Evolutionary conservation across 768 basidiomycete genomes (phyloP).

Genomic region (Calocybe gangraenosa): DNA sequence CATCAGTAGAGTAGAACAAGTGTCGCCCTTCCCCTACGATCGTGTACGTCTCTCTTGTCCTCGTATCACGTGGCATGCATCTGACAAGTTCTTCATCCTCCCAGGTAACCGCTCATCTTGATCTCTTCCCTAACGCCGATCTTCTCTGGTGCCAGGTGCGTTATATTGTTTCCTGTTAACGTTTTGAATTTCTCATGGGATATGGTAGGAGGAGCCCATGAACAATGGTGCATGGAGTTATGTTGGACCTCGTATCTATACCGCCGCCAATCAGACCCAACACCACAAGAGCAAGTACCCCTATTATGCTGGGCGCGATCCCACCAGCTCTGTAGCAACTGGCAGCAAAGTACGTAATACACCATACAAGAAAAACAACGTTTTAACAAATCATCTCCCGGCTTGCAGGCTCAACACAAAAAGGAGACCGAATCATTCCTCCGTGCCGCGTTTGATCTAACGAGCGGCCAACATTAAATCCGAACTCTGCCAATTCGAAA

Average conservation of each 20-base stretch:
- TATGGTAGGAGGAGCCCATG: conserved; percentile 78
- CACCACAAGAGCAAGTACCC: conserved; percentile 92
- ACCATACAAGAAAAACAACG: too few relatives aligned
- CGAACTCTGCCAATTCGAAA: too few relatives aligned
- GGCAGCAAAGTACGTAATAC: conserved; percentile 72
- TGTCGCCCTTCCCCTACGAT: conserved; percentile 98
- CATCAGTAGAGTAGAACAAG: conserved; percentile 91
- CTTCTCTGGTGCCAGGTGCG: conserved; percentile 86
- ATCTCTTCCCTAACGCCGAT: conserved; percentile 94
- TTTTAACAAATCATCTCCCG: conserved; percentile 16
- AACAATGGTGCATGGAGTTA: conserved; percentile 99
- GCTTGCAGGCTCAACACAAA: conserved; percentile 84
- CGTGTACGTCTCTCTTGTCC: conserved; percentile 45
- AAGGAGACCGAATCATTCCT: conserved; percentile 83
- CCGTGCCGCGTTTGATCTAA: conserved; percentile 49
- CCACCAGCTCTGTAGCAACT: conserved; percentile 88
- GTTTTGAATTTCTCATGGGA: conserved; percentile 3
- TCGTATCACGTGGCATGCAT: not conserved
- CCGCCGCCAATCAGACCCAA: conserved; percentile 86
- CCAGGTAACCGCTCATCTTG: conserved; percentile 88
- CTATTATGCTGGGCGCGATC: conserved; percentile 87
- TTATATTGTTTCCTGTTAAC: not conserved
- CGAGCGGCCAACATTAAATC: conserved; percentile 7
- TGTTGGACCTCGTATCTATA: conserved; percentile 88
- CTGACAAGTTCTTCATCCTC: conserved; percentile 6